These are phyloP conservation scores for Nemania sp. DNA, from an alignment of 2,329 filamentous ascomycete species.

Conservation along the genomic window DNA sequence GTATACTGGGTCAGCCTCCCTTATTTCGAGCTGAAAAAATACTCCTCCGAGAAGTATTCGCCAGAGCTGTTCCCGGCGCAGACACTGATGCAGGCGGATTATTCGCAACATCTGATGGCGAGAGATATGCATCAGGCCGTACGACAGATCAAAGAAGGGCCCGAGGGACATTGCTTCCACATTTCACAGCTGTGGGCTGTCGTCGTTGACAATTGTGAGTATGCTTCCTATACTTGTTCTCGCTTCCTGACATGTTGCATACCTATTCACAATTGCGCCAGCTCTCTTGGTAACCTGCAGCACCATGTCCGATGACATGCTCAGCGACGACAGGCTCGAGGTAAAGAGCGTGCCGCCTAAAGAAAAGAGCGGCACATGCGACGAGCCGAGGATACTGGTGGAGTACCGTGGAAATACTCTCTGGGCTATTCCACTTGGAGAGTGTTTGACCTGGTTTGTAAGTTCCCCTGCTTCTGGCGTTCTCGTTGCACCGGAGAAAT, in stretches of 20 bases:
- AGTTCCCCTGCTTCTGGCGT: slow-evolving; percentile 11
- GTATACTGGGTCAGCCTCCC: slow-evolving; percentile 51
- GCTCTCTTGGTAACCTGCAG: slow-evolving; percentile 15
- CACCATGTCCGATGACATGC: neutral
- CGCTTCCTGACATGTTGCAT: neutral
- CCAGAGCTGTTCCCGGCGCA: slow-evolving; percentile 29
- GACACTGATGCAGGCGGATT: slow-evolving; percentile 32
- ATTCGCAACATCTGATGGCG: slow-evolving; percentile 23
- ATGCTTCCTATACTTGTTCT: neutral
- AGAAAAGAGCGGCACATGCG: slow-evolving; percentile 1
- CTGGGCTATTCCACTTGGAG: slow-evolving; percentile 33
- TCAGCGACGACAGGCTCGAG: neutral
- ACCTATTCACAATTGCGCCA: no score
- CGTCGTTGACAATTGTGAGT: slow-evolving; percentile 35
- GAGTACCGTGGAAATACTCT: slow-evolving; percentile 25
- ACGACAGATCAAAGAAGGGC: slow-evolving; percentile 23
- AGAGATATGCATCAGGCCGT: slow-evolving; percentile 34
- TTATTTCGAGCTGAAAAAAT: slow-evolving; percentile 49
- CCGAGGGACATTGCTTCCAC: slow-evolving; percentile 28
- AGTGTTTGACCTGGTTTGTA: slow-evolving; percentile 37
- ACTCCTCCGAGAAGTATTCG: slow-evolving; percentile 9
- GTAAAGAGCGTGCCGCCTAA: slow-evolving; percentile 5
- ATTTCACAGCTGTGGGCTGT: slow-evolving; percentile 37
- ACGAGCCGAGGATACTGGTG: slow-evolving; percentile 28
- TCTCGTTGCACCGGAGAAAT: neutral